A percentile compares a stretch with the other conserved stretches of the same genome.
These are phyloP conservation scores for Austroboletus eburneus DNA, from an alignment of 768 basidiomycete genomes.

Conservation along the genomic window DNA sequence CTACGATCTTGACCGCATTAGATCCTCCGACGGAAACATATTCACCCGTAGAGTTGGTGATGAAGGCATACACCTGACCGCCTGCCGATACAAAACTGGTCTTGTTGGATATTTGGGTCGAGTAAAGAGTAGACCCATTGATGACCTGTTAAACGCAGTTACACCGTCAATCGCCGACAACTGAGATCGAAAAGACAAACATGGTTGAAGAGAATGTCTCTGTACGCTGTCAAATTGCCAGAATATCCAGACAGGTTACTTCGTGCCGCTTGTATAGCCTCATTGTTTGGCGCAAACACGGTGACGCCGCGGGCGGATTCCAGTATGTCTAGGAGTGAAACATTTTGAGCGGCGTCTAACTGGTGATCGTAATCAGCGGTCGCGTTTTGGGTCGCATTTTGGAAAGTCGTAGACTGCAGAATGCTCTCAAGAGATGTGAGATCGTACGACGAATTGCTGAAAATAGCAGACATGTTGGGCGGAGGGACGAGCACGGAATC, in stretches of 20 bases:
- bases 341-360: too few species aligned
- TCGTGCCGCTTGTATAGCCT: constrained; percentile 40
- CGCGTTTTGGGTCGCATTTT: too few species aligned
- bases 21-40: constrained; percentile 47
- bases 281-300: constrained; percentile 59
- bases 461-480: constrained; percentile 38
- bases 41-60: constrained; percentile 51
- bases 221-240: constrained; percentile 45
- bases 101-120: constrained; percentile 39
- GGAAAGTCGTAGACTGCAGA: constrained; percentile 18
- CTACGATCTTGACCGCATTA: constrained; percentile 49
- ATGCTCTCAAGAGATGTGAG: constrained; percentile 31
- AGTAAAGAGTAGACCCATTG: constrained; percentile 67
- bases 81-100: constrained; percentile 47
- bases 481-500: constrained; percentile 53
- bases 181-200: constrained; percentile 33
- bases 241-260: constrained; percentile 31
- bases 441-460: constrained; percentile 37
- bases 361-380: too few species aligned
- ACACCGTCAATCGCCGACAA: not conserved
- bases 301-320: constrained; percentile 50
- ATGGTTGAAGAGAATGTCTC: constrained; percentile 53
- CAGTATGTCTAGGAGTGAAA: constrained; percentile 28
- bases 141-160: constrained; percentile 41
- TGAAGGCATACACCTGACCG: constrained; percentile 51